phyloP scores from a whole-genome alignment of 108 stramenopile genomes.

The Cyclotella atomus region DNA sequence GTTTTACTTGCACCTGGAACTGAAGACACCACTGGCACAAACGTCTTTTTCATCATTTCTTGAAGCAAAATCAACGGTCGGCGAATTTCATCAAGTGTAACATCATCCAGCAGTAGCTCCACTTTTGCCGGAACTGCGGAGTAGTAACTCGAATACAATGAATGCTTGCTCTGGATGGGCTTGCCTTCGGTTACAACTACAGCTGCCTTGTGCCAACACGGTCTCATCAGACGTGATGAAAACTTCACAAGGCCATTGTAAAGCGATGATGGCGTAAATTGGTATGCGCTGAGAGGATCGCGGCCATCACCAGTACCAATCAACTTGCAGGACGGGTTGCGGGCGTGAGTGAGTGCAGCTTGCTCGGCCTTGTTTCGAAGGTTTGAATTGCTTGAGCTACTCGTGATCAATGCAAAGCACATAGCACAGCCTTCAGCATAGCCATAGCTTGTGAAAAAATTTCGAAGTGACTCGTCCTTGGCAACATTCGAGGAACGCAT shows the following conservation, averaged over 20 bases:
- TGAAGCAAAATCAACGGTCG: constrained; percentile 59
- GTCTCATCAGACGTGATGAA: constrained; percentile 78
- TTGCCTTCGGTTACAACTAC: constrained; percentile 87
- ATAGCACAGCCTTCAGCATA: constrained; percentile 83
- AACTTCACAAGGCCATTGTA: constrained; percentile 69
- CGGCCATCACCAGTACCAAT: constrained; percentile 35
- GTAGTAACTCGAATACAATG: constrained; percentile 47
- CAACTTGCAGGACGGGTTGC: constrained; percentile 38
- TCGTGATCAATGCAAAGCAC: constrained; percentile 74
- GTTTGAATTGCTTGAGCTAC: constrained; percentile 40
- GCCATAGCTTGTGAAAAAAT: constrained; percentile 80
- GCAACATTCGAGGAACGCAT: constrained; percentile 58
- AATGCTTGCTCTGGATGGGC: constrained; percentile 30
- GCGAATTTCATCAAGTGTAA: constrained; percentile 61
- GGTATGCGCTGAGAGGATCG: constrained; percentile 58
- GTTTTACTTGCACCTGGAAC: constrained; percentile 59
- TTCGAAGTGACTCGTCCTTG: constrained; percentile 59
- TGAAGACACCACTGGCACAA: constrained; percentile 59
- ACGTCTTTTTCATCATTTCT: constrained; percentile 59
- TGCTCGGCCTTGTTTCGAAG: constrained; percentile 53
- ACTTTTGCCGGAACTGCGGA: constrained; percentile 73
- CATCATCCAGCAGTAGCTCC: constrained; percentile 77
- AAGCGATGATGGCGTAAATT: constrained; percentile 72
- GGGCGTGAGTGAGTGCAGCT: constrained; percentile 51
- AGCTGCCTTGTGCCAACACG: constrained; percentile 86